A percentile compares a stretch with the other conserved stretches of the same genome.
Conservation (phyloP, 1,139 yeast species). For the Yamadazyma buinensis region DNA sequence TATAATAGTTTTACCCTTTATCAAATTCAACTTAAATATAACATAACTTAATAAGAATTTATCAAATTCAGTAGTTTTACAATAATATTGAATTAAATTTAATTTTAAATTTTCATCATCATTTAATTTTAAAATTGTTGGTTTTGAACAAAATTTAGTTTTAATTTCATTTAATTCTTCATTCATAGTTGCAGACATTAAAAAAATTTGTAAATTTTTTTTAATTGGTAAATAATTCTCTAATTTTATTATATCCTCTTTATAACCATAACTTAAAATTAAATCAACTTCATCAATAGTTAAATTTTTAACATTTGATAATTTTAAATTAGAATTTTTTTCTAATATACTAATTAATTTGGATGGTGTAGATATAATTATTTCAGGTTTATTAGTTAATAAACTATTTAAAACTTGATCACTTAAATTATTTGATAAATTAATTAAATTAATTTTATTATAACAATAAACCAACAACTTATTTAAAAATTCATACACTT, state of each 20-base stretch:
- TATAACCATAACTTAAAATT: constrained; percentile 84
- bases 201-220: constrained; percentile 78
- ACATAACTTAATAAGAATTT: constrained; percentile 89
- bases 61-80: constrained; percentile 83
- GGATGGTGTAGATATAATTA: constrained; percentile 85
- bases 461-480: constrained; percentile 71
- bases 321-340: constrained; percentile 37
- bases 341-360: constrained; percentile 62
- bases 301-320: constrained; percentile 58
- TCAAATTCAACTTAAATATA: constrained; percentile 80
- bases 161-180: constrained; percentile 82
- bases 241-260: constrained; percentile 73
- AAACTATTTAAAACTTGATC: constrained; percentile 72
- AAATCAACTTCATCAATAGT: constrained; percentile 97
- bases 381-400: constrained; percentile 70
- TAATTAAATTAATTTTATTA: constrained; percentile 60
- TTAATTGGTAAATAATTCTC: constrained; percentile 63
- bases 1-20: constrained; percentile 86
- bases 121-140: constrained; percentile 77
- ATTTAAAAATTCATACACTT: constrained; percentile 69
- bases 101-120: constrained; percentile 58
- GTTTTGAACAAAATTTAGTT: constrained; percentile 73
- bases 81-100: constrained; percentile 79
- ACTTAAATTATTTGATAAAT: constrained; percentile 69
- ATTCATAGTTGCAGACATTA: constrained; percentile 95